Base-by-base conservation (phyloP, 495 filamentous ascomycete species). In the Terfezia claveryi region DNA sequence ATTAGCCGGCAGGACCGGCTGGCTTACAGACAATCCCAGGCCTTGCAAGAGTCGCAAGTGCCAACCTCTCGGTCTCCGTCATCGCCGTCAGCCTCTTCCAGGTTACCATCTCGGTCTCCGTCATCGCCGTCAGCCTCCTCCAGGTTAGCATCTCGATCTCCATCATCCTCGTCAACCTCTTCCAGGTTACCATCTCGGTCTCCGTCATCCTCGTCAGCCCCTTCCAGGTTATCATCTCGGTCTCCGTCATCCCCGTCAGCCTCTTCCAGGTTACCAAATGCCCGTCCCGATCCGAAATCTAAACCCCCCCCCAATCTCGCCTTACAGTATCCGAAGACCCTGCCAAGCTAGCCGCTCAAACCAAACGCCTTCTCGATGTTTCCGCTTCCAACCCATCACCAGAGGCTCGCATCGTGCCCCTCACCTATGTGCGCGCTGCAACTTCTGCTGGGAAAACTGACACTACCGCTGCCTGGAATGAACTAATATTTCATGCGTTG, bases 401-500 rank as follows among this genome's bases (percentile, higher is more conserved):
- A 14, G 41, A 46, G 17, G 17, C 14, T 8, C 41, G 41, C 4
- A 0, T 14, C 17, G 41, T 20, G 3, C 14, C 41, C 17, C 41
- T 46, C 12, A 20, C 12, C 12, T 14, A 14, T 14, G 41, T 46
- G 14, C 41, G 41, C 4, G 17, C 12, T 46, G 12, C 12, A 14
- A 46, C 41, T 20, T 46, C 41, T 46, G 14, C 12, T 46, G 41
- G 41, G 1, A 20, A 46, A 5, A 20, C 17, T 8, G 41, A 46
- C 41, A 4, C 41, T 20, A 46, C 41, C 17, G 41, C 41, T 20
- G 41, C 41, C 12, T 46, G 41, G 41, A 46, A 46, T 46, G 41
- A 14, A 14, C 8, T 46, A 94, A 95, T 67, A 86, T 94, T 68
- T 83, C 85, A 59, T 55, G 73, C 66, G 20, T 51, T 53, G 16